These are phyloP conservation scores for Candida mattraensis DNA, from an alignment of 805 yeast genomes.

Conservation along the genomic window DNA sequence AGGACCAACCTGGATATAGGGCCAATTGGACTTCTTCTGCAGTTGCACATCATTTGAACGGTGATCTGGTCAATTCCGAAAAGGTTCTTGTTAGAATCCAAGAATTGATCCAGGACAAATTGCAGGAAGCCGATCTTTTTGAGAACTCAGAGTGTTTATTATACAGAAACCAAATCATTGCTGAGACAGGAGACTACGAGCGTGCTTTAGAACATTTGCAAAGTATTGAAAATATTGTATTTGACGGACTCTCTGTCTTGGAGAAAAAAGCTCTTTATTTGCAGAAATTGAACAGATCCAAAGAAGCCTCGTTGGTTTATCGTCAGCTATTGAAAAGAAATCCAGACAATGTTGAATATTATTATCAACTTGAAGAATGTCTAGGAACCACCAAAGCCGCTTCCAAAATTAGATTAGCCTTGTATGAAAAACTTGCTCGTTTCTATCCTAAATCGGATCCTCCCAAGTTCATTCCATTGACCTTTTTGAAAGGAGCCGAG, in stretches of 20 bases:
- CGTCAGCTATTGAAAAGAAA: slow-evolving; percentile 76
- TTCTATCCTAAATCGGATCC: slow-evolving; percentile 86
- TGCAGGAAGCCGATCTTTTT: slow-evolving; percentile 62
- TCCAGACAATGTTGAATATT: slow-evolving; percentile 75
- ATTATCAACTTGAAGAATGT: slow-evolving; percentile 62
- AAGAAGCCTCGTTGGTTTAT: slow-evolving; percentile 68
- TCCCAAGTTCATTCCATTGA: slow-evolving; percentile 74
- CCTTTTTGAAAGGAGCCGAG: slow-evolving; percentile 57
- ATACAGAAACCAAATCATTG: slow-evolving; percentile 67
- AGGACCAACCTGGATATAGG: slow-evolving; percentile 74
- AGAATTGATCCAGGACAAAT: slow-evolving; percentile 64
- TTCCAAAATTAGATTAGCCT: slow-evolving; percentile 47
- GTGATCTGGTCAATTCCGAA: slow-evolving; percentile 66
- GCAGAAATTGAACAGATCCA: slow-evolving; percentile 50
- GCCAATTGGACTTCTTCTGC: slow-evolving; percentile 91
- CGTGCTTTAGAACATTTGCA: slow-evolving; percentile 63
- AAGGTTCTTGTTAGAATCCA: slow-evolving; percentile 75
- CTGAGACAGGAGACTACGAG: slow-evolving; percentile 59
- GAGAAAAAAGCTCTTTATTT: slow-evolving; percentile 70
- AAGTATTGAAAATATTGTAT: slow-evolving; percentile 48
- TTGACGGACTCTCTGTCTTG: slow-evolving; percentile 58
- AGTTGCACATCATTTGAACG: slow-evolving; percentile 75
- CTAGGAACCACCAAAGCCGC: slow-evolving; percentile 51
- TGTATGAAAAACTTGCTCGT: slow-evolving; percentile 63
- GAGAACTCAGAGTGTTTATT: slow-evolving; percentile 82